Evolutionary conservation across 2,329 filamentous ascomycete genomes (phyloP), one percentile per base, ranked within the genome.

Genomic region (Calonectria honghensis): DNA sequence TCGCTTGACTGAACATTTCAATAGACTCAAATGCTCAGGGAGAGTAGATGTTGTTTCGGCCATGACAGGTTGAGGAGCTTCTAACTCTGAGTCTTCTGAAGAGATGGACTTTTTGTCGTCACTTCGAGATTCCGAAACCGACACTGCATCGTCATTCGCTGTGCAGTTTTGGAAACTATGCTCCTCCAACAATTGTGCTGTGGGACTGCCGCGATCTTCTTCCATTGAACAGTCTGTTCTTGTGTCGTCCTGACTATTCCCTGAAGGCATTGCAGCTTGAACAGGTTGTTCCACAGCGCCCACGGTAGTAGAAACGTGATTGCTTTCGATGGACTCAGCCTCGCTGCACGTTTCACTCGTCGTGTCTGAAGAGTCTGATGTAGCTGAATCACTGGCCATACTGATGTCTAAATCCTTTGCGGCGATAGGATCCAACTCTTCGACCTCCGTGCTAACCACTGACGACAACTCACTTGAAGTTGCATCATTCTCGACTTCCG

Each of bases 1-100:
- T 4, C 68, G 77, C 63, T 79, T 78, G 10, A 82, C 45, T 13
- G 82, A 78, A 39, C 63, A 68, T 29, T 76, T 81, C 1, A 83
- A 67, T 20, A 81, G 78, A 41, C 41, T 27, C 20, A 69, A 14
- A 27, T 51, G 51, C 31, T 65, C 61, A 35, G 66, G 50, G 18
- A 52, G 61, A 16, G 29, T 32, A 45, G 27, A 64, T 13, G 14
- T 10, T 35, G 27, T 73, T 39, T 31, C 27, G 1, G 6, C 11
- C 29, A n/a, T 9, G 24, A 18, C 9, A 18, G 16, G 11, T 45
- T 41, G 37, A 27, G 41, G 41, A 32, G 48, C 18, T 6, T 39
- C 41, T 6, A 31, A 39, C 16, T 66, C 35, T 24, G 54, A 73
- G 20, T 27, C 59, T 29, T 72, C 51, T 24, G 67, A 37, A 13